Conservation (phyloP, 441 rosid species). For the Pelargonium fulgidum region DNA sequence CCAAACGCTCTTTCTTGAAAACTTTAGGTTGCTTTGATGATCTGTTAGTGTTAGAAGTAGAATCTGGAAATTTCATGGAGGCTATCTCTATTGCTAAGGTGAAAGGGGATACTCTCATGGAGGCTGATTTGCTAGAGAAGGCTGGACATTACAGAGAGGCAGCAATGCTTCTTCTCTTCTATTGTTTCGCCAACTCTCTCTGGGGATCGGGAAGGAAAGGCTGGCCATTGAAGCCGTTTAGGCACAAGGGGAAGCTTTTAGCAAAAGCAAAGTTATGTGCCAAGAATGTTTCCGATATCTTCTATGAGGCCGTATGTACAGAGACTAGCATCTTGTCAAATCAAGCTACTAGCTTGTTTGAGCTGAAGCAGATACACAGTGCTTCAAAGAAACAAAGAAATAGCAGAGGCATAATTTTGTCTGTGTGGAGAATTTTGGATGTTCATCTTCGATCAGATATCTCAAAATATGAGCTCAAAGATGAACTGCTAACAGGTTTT, state of each 20-base stretch:
- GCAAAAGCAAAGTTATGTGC: constrained; percentile 33
- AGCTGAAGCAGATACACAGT: constrained; percentile 24
- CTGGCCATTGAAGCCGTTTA: constrained; percentile 45
- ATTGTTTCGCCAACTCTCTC: constrained; percentile 38
- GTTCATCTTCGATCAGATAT: constrained; percentile 26
- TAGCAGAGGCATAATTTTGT: constrained; percentile 33
- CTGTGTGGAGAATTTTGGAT: constrained; percentile 40
- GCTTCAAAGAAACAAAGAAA: constrained; percentile 26
- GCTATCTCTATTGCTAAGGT: constrained; percentile 39
- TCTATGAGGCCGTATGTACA: constrained; percentile 20
- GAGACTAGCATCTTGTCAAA: constrained; percentile 34
- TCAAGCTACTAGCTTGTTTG: constrained; percentile 18
- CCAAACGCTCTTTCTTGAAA: constrained; percentile 28
- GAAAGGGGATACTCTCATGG: constrained; percentile 31
- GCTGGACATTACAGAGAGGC: constrained; percentile 32
- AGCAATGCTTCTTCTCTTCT: constrained; percentile 27
- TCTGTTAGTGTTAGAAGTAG: constrained; percentile 39
- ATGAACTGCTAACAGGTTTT: constrained; percentile 25
- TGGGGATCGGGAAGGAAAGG: constrained; percentile 41
- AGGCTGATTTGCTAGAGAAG: constrained; percentile 33
- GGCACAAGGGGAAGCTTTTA: constrained; percentile 31
- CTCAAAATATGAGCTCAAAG: constrained; percentile 27
- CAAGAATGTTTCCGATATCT: constrained; percentile 18
- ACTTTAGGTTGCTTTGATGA: constrained; percentile 32
- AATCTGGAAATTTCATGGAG: constrained; percentile 33